Evolutionary conservation across 306 rosid species (phyloP), one percentile per base, ranked within the genome.

Genomic region (Purshia tridentata): DNA sequence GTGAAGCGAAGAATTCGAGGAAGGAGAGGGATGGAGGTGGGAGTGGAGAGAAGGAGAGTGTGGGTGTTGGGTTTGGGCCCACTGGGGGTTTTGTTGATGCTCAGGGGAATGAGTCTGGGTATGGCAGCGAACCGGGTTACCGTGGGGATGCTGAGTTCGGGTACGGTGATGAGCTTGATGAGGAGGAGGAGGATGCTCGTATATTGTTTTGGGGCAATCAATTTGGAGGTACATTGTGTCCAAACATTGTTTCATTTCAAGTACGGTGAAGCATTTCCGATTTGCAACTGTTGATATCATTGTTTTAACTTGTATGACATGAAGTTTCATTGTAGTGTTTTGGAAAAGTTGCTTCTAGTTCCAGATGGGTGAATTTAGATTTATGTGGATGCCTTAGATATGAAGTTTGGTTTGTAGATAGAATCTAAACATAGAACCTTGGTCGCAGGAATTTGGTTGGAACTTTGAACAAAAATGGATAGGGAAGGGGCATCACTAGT

Each of bases 71-170:
- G 69, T 84, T 90, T 80, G 91, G 89, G 71, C 80, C 81, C 8
- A 55, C 67, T 63, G 97, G 99, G 50, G 84, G 89, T 54, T 72
- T 84, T 64, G 98, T 84, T 64, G 98, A 95, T 57, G 84, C 78
- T 20, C 96, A 85, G 72, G 97, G 90, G 46, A 88, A 84, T 5
- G 98, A 94, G 70, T 89, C 97, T 6, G 99, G 99, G 0, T 94
- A 95, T 57, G 99, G 99, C 7, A 95, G 99, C 40, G 99, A 95
- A 84, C 99, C 98, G 4, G 99, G 99, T n/a, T 91, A 95, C 73
- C 96, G 97, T 14, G 98, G 98, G 0, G 99, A 95, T n/a, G 99
- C 96, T 0, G 99, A 95, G 78, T 89, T 94, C 45, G 99, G 97
- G 5, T 95, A 95, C 51, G 98, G 99, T 1, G 99, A 95, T 75